These are phyloP conservation scores for Daldinia vernicosa DNA, from an alignment of 495 filamentous ascomycete species.

Conservation along the genomic window DNA sequence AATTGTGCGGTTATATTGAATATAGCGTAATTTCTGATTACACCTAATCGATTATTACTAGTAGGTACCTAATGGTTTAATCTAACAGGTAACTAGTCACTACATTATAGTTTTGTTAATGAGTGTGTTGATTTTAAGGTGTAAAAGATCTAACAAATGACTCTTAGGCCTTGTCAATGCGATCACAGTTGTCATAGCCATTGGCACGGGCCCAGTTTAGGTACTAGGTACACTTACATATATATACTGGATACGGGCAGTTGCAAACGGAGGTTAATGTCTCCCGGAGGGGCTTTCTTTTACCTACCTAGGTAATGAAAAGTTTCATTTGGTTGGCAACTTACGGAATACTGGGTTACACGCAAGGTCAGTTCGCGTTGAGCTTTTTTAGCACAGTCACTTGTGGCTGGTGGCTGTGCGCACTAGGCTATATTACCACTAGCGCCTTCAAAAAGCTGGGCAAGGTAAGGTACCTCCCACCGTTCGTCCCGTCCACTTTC, in stretches of 20 bases:
- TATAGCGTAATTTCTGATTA: not conserved
- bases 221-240: too few relatives aligned
- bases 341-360: too few relatives aligned
- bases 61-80: too few relatives aligned
- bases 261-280: not conserved
- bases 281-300: not conserved
- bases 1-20: not conserved
- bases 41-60: not conserved
- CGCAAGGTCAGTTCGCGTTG: not conserved
- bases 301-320: not conserved
- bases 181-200: not conserved
- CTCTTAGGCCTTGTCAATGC: not conserved
- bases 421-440: conserved; percentile 14
- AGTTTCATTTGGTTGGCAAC: not conserved
- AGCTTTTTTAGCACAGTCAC: not conserved
- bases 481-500: conserved; percentile 45
- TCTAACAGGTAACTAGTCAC: too few relatives aligned
- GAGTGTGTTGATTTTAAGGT: not conserved
- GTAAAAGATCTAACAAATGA: not conserved
- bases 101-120: not conserved
- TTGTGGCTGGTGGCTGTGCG: conserved; percentile 31
- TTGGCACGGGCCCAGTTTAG: not conserved
- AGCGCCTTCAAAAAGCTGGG: conserved; percentile 32
- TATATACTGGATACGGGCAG: too few relatives aligned
- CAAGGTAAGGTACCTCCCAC: conserved; percentile 43